Conservation (phyloP, 495 filamentous ascomycete species). For the Hypoxylon cercidicola region DNA sequence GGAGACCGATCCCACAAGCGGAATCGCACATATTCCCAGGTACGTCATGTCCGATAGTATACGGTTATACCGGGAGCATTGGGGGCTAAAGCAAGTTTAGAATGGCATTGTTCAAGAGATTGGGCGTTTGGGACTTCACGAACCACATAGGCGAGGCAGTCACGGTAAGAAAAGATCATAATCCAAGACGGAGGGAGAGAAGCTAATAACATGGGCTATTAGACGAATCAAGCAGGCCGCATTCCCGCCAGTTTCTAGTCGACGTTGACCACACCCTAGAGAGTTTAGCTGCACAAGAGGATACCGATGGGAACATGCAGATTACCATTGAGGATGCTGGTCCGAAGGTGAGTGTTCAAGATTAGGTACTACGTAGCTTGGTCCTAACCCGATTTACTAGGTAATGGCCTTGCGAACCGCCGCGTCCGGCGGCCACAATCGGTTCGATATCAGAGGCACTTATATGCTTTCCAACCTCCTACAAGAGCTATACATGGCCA, state of each 20-base stretch:
- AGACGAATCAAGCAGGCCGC: conserved; percentile 58
- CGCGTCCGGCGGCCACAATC: conserved; percentile 84
- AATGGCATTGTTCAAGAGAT: conserved; percentile 57
- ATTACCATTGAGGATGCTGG: conserved; percentile 97
- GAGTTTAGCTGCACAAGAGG: conserved; percentile 79
- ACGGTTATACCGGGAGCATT: conserved; percentile 2
- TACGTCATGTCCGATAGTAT: conserved; percentile 30
- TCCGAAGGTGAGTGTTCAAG: conserved; percentile 76
- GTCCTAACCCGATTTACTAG: conserved; percentile 49
- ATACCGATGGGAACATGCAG: conserved; percentile 90
- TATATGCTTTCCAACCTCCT: conserved; percentile 96
- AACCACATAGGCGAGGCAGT: conserved; percentile 59
- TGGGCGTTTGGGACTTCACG: conserved; percentile 53
- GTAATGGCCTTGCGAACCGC: conserved; percentile 84
- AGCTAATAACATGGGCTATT: not conserved
- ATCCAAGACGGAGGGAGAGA: not conserved
- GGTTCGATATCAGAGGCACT: conserved; percentile 87
- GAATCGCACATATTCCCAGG: conserved; percentile 60
- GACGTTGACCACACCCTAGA: conserved; percentile 80
- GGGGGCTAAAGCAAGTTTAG: conserved; percentile 46
- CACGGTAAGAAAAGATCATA: conserved; percentile 51
- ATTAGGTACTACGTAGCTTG: not conserved
- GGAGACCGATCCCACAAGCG: conserved; percentile 53
- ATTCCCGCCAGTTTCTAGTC: conserved; percentile 77
- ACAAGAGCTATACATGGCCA: conserved; percentile 90